Base-by-base conservation (phyloP, 1,139 yeast genomes). In the Hemisphaericaspora xylanilytica region DNA sequence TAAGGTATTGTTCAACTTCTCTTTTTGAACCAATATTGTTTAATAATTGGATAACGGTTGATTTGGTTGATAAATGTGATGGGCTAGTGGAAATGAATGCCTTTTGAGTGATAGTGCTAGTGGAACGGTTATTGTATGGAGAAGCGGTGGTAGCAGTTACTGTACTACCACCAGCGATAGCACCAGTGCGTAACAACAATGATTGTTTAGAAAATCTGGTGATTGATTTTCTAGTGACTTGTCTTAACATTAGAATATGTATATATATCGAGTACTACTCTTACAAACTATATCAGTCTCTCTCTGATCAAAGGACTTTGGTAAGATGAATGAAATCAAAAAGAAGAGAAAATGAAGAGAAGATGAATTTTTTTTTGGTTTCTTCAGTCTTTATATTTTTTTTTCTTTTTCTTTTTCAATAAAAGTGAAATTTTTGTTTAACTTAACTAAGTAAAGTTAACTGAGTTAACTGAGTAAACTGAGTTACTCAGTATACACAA, bases 21-120 rank as follows among this genome's bases (percentile, higher is more conserved):
- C 97, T 78, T 62, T 92, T 92, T 37, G 97, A 89, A 15, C 97
- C 97, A 52, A 94, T 92, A 61, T 90, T 92, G 70, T 90, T 94
- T 59, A 92, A 72, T 41, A 94, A 73, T 61, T 92, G 98, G 45
- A 94, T 88, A 33, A 92, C 97, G 0, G 98, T 92, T 14, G 96
- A 87, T 65, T 96, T 75, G 28, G 97, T 88, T 24, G 90, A 82
- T 51, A 65, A 64, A 15, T 18, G 28, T 2, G 28, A 8, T 16
- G 34, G 43, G 26, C 38, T 45, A 37, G 33, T 41, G 25, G 36
- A 33, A 4, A 40, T 25, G 14, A n/a, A 24, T 18, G 27, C 10
- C 22, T 27, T 21, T 22, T 31, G 33, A 16, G 14, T 26, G 21
- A 17, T 27, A 29, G n/a, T n/a, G n/a, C n/a, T n/a, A n/a, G n/a